phyloP scores from a whole-genome alignment of 305 asterid species.

The Nicotiana rustica region DNA sequence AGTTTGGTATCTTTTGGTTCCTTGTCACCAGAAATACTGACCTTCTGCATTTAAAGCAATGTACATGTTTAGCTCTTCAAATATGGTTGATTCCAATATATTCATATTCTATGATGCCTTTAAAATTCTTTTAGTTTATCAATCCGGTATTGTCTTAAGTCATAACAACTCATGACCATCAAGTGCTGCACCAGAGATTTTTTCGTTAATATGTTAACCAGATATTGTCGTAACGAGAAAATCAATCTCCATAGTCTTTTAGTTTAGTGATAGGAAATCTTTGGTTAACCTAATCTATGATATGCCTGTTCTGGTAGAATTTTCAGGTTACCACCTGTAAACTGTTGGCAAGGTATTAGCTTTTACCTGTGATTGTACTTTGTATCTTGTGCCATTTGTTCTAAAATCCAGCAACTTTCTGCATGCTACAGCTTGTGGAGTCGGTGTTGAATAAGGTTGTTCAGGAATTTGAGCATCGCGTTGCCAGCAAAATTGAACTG shows the following conservation, averaged over 20 bases:
- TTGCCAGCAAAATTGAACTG: slow-evolving; percentile 68
- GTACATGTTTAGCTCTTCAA: slow-evolving; percentile 8
- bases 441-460: slow-evolving; percentile 86
- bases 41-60: slow-evolving; percentile 1
- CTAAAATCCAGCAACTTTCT: slow-evolving; percentile 37
- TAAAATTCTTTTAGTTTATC: not conserved
- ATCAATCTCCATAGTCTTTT: not conserved
- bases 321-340: slow-evolving; percentile 1
- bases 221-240: not conserved
- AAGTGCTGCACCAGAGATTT: not conserved
- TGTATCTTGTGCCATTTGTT: slow-evolving; percentile 29
- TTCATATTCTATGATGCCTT: not conserved
- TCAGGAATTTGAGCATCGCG: slow-evolving; percentile 83
- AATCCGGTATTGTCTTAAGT: not conserved
- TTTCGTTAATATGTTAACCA: not conserved
- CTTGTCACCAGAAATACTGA: slow-evolving; percentile 14
- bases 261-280: not conserved
- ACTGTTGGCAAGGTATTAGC: slow-evolving; percentile 16
- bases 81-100: not conserved
- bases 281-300: slow-evolving; percentile 11
- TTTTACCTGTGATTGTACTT: slow-evolving; percentile 32
- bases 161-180: not conserved
- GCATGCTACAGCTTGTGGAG: slow-evolving; percentile 76
- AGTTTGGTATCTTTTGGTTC: slow-evolving; percentile 11
- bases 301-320: slow-evolving; percentile 26